Evolutionary conservation across 805 yeast species (phyloP), one percentile per base, ranked within the genome.

Genomic region (Starmerella gropengiesseri): DNA sequence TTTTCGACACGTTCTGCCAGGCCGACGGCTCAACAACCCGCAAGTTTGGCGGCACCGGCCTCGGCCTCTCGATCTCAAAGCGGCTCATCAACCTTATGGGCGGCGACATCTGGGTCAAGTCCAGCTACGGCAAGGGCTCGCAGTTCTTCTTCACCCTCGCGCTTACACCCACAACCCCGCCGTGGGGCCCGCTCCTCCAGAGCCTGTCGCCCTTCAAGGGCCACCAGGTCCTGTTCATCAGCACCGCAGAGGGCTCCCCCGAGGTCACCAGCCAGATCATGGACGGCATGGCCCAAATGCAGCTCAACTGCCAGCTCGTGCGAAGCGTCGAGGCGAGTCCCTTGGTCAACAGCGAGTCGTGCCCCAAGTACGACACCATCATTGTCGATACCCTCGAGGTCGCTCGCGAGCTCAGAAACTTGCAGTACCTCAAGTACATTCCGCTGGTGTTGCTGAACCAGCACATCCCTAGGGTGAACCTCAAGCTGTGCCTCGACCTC

Each of bases 21-120:
- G 94, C 94, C 7, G 95, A 84, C 63, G 95, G 95, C 31, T 82
- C 94, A 5, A 84, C 94, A 2, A 84, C 94, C 1, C 73, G 94
- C 59, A 83, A 83, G 61, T 85, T 84, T 59, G 95, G 94, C 55
- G 95, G 95, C 56, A 85, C 94, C 3, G 95, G 95, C 50, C 68
- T 84, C 35, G 95, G 95, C 14, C 68, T 84, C 43, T 81, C 93
- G 3, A 84, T 84, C 60, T 85, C 94, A 8, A 83, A 82, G 60
- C 85, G 83, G 55, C 70, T 84, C 53, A 84, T 85, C 56, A 87
- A 82, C 55, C 69, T 84, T 50, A 84, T 85, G 94, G 94, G 94
- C 32, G 95, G 94, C 58, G 89, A 81, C 50, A 83, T 84, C 48
- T 83, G 94, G 94, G 94, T 85, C 21, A 74, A 82, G 18, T 81